Base-by-base conservation (phyloP, 116 monocot genomes). In the Iris pallida region DNA sequence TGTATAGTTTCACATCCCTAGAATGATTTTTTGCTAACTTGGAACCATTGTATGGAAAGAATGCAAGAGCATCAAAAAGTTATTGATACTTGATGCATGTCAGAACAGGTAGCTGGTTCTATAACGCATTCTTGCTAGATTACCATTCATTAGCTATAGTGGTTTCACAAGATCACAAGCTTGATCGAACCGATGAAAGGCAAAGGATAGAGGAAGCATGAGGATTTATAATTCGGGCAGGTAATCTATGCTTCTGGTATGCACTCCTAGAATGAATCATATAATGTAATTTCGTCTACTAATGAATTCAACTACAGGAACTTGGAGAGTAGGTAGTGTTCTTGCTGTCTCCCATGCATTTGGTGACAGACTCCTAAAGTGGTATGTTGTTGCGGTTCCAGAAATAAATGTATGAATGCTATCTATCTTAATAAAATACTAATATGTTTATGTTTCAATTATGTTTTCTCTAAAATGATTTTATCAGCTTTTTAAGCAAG, bases 261-360 rank as follows among this genome's bases (percentile, higher is more conserved):
- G 55, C 4, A 55, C 5, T 4, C 30, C 4, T 61, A 30, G 30
- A 30, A 30, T 30, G 30, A 30, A 30, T 30, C 30, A 30, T 30
- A 1, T 30, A 30, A 30, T 30, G 30, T 30, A 30, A 30, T 30
- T 30, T 0, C 0, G 14, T 16, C 14, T 12, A 5, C 4, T 7
- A 9, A 56, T 4, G 19, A 62, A 7, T 4, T 40, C n/a, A 42
- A 44, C 30, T 65, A 12, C 70, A 95, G 95, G 95, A 55, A 95
- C 95, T 18, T 91, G 95, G 91, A 75, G 95, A 54, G 95, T 95
- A 10, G 88, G 95, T 74, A 89, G 95, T 52, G 86, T 95, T 63
- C 91, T 95, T 61, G 95, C 91, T 60, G 95, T 95, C 72, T 91
- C 95, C 42, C 95, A 86, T 72, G 95, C 95, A 70, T 95, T 95